Evolutionary conservation across 768 basidiomycete genomes (phyloP), one percentile per base, ranked within the genome.

Genomic region (Tulasnella sp.): DNA sequence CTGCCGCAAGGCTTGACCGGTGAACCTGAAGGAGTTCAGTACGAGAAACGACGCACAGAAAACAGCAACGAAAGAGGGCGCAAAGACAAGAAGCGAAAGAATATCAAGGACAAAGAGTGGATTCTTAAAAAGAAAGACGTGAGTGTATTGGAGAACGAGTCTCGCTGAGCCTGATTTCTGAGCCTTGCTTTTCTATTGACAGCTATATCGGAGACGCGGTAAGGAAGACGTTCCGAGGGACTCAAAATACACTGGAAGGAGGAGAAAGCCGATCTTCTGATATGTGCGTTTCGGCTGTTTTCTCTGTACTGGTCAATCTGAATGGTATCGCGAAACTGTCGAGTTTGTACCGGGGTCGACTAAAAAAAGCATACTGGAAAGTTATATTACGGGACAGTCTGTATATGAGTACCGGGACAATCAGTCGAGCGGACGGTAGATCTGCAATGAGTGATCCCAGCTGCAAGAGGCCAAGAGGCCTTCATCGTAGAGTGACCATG

Each of bases 51-150:
- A 15, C 26, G 94, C 83, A 88, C 94, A 78, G 91, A 94, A 80
- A 86, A 90, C 76, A 89, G 23, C 13, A 91, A 82, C 86, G 85
- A 78, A 85, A 84, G 74, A 75, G 88, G 89, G 80, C 85, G 86
- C 71, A 90, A 88, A 80, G 87, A 84, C 35, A 90, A 89, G 79
- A 95, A 92, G 85, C 87, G 92, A 81, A 94, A 91, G 83, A 85
- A 81, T 69, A 81, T 91, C 44, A 95, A 93, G 82, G 81, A 81
- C 2, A 91, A 87, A 83, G 94, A 97, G 80, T 99, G 96, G 96
- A 95, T 99, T 79, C 82, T 98, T 82, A 92, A 91, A 86, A 99
- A 99, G 87, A 99, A 99, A 89, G 93, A 97, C 88, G 95, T 92
- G 79, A 77, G 88, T 82, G 9, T 10, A 78, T 29, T 75, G 51